Evolutionary conservation across 2,329 filamentous ascomycete genomes (phyloP), one percentile per base, ranked within the genome.

Genomic region (Clathrospora elynae): DNA sequence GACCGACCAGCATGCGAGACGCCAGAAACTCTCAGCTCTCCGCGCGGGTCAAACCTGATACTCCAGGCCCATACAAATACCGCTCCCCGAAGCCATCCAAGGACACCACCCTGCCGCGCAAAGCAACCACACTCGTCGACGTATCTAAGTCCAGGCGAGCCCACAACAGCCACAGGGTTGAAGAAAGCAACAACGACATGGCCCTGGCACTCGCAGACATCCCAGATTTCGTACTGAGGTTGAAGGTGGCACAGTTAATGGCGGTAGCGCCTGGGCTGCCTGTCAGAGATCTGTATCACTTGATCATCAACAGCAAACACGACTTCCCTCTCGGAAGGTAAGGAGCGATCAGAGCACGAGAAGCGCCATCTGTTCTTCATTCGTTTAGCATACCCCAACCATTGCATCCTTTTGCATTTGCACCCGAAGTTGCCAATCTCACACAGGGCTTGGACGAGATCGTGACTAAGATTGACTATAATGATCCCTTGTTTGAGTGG

Each of bases 201-300:
- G 37, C 35, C 3, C 22, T 53, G 8, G 49, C 32, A 3, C 34
- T 62, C 6, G 17, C 37, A 4, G 51, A 61, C 16, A 58, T 62
- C 7, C 17, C 29, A 1, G 46, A 59, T 17, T 50, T 49, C 14
- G 9, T 25, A 3, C 3, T 45, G 3, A 43, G 60, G 3, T 41
- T 34, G 6, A 53, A 57, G 11, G 55, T 59, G 5, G 52, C 55
- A 1, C 35, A 55, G 2, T 30, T 59, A 6, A 55, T 58, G 52
- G 53, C 45, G 2, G 37, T 58, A 6, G 54, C 52, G 18, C 59
- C 58, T 0, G 30, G 19, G 2, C 11, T 62, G 8, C 49, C 53
- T 1, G 36, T 61, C 3, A 23, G 39, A 2, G 46, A 59, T 6
- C 19, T 61, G 3, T 51, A 57, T 26, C 23, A 55, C 14, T 39